Percentiles rank a stretch among this genome's conserved stretches.
Conservation (phyloP, 2,329 filamentous ascomycete species). For the Apiospora malaysiana region DNA sequence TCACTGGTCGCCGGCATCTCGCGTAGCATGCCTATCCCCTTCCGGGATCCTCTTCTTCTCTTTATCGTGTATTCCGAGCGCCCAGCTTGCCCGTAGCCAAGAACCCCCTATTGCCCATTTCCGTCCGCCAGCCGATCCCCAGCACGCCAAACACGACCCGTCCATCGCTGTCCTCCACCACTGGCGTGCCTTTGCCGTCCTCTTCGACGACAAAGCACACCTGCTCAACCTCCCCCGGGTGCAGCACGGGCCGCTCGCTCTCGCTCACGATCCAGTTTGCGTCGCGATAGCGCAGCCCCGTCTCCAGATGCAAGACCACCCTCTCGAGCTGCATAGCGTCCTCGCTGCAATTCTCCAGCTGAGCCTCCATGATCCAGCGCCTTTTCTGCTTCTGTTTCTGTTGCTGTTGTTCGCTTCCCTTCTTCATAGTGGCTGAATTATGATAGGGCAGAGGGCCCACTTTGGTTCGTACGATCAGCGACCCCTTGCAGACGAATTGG, state of each 20-base stretch:
- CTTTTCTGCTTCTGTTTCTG: slow-evolving; percentile 30
- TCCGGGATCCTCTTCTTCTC: background rate
- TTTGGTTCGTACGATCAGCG: slow-evolving; percentile 90
- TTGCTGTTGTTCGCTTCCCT: background rate
- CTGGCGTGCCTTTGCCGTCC: slow-evolving; percentile 38
- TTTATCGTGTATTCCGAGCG: slow-evolving; percentile 48
- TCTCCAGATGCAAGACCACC: slow-evolving; percentile 60
- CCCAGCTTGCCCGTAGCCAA: slow-evolving; percentile 85
- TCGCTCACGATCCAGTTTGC: slow-evolving; percentile 61
- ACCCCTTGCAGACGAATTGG: slow-evolving; percentile 92
- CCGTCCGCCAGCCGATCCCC: slow-evolving; percentile 84
- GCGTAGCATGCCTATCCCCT: background rate
- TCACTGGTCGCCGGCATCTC: background rate
- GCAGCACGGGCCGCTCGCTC: slow-evolving; percentile 58
- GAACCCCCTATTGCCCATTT: slow-evolving; percentile 88
- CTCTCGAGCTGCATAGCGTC: slow-evolving; percentile 78
- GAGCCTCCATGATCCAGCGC: slow-evolving; percentile 70
- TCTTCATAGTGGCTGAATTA: slow-evolving; percentile 33
- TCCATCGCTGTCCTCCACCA: slow-evolving; percentile 61
- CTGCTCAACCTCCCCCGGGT: slow-evolving; percentile 69
- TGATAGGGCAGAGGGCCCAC: slow-evolving; percentile 65
- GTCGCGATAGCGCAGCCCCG: slow-evolving; percentile 56
- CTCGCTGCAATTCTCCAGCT: slow-evolving; percentile 94
- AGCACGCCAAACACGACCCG: slow-evolving; percentile 78
- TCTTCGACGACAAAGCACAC: slow-evolving; percentile 67